Percentiles rank a stretch among this genome's conserved stretches.
Conservation (phyloP, 2,329 filamentous ascomycete genomes). For the Curvularia sp. region DNA sequence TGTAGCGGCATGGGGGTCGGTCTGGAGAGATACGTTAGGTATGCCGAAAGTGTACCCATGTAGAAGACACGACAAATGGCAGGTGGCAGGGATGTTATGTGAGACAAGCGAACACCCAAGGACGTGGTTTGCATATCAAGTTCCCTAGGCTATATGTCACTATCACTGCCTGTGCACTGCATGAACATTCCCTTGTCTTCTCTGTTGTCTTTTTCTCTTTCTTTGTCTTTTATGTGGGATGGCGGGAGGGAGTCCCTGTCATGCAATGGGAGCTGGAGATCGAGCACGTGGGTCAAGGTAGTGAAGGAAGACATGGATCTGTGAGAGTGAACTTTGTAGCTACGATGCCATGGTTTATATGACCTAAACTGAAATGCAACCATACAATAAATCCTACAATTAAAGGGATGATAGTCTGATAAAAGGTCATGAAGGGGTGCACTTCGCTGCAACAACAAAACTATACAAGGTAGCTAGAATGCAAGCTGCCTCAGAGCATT, state of each 20-base stretch:
- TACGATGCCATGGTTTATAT: neutral
- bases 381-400: neutral
- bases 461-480: neutral
- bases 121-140: neutral
- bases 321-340: neutral
- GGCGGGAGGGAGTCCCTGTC: neutral
- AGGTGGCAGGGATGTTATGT: neutral
- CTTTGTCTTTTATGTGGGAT: neutral
- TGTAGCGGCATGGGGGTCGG: neutral
- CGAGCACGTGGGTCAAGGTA: neutral
- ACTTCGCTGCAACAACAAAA: neutral
- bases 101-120: neutral
- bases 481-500: neutral
- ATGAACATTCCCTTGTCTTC: neutral
- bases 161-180: neutral
- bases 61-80: neutral
- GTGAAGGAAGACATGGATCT: neutral
- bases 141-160: neutral
- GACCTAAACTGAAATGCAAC: neutral
- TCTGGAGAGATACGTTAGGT: neutral
- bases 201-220: neutral
- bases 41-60: neutral
- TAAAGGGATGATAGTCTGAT: too few relatives aligned
- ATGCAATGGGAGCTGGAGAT: neutral
- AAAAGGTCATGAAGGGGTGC: neutral